phyloP scores from a whole-genome alignment of 805 yeast genomes.

The Nakazawaea wyomingensis region DNA sequence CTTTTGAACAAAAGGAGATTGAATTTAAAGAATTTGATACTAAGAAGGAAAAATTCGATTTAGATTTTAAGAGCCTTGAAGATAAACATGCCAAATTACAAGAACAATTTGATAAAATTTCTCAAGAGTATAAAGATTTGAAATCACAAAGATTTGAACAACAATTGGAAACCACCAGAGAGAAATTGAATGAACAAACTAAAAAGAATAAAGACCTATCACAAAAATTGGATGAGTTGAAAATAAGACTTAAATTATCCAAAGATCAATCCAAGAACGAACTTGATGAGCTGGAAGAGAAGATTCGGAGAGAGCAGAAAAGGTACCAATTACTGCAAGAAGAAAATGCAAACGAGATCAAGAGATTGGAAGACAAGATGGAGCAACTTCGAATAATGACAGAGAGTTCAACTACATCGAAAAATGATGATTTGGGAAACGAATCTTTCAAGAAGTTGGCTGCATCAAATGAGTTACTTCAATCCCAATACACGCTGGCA shows the following conservation, averaged over 20 bases:
- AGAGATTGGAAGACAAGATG: constrained; percentile 60
- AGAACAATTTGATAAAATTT: constrained; percentile 20
- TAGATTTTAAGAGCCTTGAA: constrained; percentile 19
- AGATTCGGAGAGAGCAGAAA: constrained; percentile 23
- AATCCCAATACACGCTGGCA: constrained; percentile 67
- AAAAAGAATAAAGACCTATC: constrained; percentile 20
- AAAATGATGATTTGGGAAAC: constrained; percentile 10
- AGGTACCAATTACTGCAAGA: constrained; percentile 22
- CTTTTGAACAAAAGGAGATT: constrained; percentile 20
- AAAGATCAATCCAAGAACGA: constrained; percentile 22
- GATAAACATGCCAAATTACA: constrained; percentile 20
- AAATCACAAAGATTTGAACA: constrained; percentile 29
- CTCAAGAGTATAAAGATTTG: constrained; percentile 26
- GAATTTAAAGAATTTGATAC: constrained; percentile 36
- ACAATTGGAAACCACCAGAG: constrained; percentile 26
- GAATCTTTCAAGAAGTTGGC: constrained; percentile 38
- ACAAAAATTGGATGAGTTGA: constrained; percentile 18
- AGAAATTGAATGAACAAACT: constrained; percentile 30
- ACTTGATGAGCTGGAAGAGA: constrained; percentile 23
- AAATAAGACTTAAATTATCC: constrained; percentile 17
- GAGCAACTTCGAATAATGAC: constrained; percentile 62
- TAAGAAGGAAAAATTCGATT: constrained; percentile 17
- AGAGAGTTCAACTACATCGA: constrained; percentile 35
- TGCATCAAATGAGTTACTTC: constrained; percentile 50
- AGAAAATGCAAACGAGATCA: constrained; percentile 39